Percentiles rank a stretch among this genome's conserved stretches.
These are phyloP conservation scores for Diaporthe nobilis DNA, from an alignment of 2,329 filamentous ascomycete species.

Conservation along the genomic window DNA sequence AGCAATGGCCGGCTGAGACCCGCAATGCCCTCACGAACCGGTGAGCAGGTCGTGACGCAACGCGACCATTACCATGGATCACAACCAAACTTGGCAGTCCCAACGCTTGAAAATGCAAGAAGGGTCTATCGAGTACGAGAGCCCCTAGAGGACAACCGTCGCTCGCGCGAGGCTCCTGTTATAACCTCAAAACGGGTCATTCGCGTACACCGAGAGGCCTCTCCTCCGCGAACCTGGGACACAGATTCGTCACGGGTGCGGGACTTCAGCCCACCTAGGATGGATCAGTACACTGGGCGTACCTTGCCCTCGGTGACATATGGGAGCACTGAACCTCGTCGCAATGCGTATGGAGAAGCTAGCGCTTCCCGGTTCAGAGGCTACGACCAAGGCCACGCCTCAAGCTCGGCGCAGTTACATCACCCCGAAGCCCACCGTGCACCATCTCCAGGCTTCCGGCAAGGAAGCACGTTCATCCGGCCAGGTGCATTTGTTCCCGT, in stretches of 20 bases:
- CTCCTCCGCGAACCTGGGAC: background rate
- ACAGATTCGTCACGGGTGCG: constrained; percentile 28
- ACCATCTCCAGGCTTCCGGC: constrained; percentile 23
- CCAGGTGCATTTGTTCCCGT: constrained; percentile 4
- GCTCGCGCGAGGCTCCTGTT: constrained; percentile 10
- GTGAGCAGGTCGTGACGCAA: constrained; percentile 16
- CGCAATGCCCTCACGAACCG: background rate
- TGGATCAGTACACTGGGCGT: constrained; percentile 14
- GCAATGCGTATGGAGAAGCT: constrained; percentile 34
- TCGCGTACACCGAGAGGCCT: constrained; percentile 35
- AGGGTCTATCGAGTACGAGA: constrained; percentile 39
- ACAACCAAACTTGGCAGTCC: constrained; percentile 11
- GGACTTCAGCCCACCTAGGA: constrained; percentile 34
- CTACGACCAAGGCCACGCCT: constrained; percentile 1
- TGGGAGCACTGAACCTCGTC: constrained; percentile 23
- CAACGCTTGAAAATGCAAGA: constrained; percentile 26
- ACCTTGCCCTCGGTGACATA: constrained; percentile 1
- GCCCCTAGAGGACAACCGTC: constrained; percentile 21
- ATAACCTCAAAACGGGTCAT: constrained; percentile 34
- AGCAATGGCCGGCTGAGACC: constrained; percentile 7
- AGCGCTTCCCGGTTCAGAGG: constrained; percentile 32
- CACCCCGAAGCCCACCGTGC: constrained; percentile 28
- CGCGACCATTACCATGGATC: constrained; percentile 25
- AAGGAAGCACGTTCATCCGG: constrained; percentile 21
- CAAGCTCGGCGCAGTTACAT: constrained; percentile 25